phyloP scores from a whole-genome alignment of 2,329 filamentous ascomycete species.

The Fusarium pilosicola region DNA sequence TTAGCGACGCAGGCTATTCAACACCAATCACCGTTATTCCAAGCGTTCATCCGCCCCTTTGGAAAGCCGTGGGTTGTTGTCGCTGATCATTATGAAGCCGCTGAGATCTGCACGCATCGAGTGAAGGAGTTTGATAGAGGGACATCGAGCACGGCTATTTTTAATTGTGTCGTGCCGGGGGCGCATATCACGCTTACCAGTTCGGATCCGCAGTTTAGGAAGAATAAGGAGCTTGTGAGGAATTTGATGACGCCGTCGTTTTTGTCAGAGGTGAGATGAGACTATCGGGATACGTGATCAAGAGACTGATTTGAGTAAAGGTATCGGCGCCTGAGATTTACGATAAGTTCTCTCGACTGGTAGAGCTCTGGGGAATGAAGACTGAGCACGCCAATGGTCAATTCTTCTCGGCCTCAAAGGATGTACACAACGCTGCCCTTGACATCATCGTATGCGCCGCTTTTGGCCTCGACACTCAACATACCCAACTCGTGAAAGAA shows the following conservation, averaged over 20 bases:
- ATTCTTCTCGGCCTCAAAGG: constrained; percentile 7
- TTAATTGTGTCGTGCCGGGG: constrained; percentile 14
- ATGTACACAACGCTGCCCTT: constrained; percentile 24
- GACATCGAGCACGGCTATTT: constrained; percentile 2
- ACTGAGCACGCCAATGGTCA: background rate
- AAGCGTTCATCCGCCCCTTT: constrained; percentile 21
- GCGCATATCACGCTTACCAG: constrained; percentile 22
- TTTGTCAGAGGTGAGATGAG: constrained; percentile 8
- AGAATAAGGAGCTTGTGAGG: constrained; percentile 32
- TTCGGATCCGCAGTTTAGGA: constrained; percentile 24
- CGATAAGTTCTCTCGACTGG: constrained; percentile 14
- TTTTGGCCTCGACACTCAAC: constrained; percentile 3
- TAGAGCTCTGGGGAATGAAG: constrained; percentile 21
- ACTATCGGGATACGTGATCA: accelerated
- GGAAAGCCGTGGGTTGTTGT: constrained; percentile 26
- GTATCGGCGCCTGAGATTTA: constrained; percentile 31
- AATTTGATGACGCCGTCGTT: constrained; percentile 31
- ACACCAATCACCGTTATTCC: constrained; percentile 24
- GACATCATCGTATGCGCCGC: constrained; percentile 24
- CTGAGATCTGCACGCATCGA: constrained; percentile 23
- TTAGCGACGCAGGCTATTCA: constrained; percentile 7
- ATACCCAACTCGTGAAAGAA: constrained; percentile 19
- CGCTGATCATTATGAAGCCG: constrained; percentile 27
- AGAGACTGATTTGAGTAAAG: background rate
- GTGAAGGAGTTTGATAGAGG: constrained; percentile 32